Conservation (phyloP, 129 eudicot genomes). For the Artemisia annua region DNA sequence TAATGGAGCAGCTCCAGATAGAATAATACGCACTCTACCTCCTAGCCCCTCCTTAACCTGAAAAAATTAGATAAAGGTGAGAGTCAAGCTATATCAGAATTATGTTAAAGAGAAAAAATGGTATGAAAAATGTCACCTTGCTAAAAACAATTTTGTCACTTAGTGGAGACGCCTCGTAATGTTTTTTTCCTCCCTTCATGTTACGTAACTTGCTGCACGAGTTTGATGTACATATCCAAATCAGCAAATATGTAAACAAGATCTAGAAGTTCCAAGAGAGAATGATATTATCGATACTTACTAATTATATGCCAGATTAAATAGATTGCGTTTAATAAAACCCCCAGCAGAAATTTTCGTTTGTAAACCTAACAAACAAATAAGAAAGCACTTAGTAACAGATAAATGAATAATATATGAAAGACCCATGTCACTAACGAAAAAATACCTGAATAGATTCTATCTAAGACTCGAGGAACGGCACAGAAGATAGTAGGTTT, state of each 20-base stretch:
- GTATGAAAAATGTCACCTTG: slow-evolving; percentile 45
- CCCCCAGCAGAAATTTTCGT: slow-evolving; percentile 82
- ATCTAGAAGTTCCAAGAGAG: neutral
- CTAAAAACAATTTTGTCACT: slow-evolving; percentile 85
- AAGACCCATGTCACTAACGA: neutral
- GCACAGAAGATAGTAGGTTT: slow-evolving; percentile 97
- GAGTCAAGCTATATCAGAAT: neutral
- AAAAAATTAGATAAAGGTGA: neutral
- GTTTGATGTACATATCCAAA: slow-evolving; percentile 8
- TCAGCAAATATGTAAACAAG: neutral
- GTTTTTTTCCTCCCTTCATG: slow-evolving; percentile 73
- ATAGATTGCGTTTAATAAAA: slow-evolving; percentile 56
- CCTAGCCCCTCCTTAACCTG: slow-evolving; percentile 79
- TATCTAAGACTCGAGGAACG: slow-evolving; percentile 94
- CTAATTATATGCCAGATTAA: slow-evolving; percentile 71
- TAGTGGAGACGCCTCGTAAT: slow-evolving; percentile 77
- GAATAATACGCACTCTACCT: slow-evolving; percentile 65
- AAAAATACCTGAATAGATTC: slow-evolving; percentile 70
- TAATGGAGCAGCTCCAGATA: slow-evolving; percentile 88
- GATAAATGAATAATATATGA: neutral
- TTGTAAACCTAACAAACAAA: slow-evolving; percentile 58
- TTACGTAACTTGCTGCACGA: slow-evolving; percentile 66
- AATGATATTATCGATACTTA: slow-evolving; percentile 34
- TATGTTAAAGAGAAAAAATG: neutral
- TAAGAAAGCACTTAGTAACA: slow-evolving; percentile 7